Conservation (phyloP, 805 yeast genomes). For the Schizosaccharomyces cryophilus region DNA sequence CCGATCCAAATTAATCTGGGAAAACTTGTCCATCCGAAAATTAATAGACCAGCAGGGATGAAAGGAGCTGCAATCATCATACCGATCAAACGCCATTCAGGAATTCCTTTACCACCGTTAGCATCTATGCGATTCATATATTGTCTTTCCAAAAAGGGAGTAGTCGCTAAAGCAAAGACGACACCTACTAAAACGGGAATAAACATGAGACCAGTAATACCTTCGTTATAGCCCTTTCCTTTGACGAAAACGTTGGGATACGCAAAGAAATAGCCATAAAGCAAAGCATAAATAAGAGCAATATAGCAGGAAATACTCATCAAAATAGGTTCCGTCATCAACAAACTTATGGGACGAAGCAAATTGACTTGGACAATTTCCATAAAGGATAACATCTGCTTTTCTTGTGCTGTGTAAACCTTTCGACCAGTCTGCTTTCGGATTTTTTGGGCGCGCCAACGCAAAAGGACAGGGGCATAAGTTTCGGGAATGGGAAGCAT, state of each 20-base stretch:
- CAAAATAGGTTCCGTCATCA: constrained; percentile 65
- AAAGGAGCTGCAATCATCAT: constrained; percentile 24
- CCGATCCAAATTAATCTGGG: constrained; percentile 24
- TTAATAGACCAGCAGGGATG: constrained; percentile 27
- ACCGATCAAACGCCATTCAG: constrained; percentile 32
- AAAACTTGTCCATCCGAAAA: constrained; percentile 37
- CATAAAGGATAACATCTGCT: constrained; percentile 37
- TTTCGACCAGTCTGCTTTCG: constrained; percentile 67
- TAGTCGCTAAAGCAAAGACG: constrained; percentile 39
- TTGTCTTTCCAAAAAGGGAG: constrained; percentile 43
- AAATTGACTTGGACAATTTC: constrained; percentile 48
- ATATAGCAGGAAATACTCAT: constrained; percentile 67
- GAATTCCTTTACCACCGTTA: constrained; percentile 20
- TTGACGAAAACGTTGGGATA: constrained; percentile 71
- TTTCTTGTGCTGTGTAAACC: constrained; percentile 85
- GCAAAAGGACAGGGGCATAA: constrained; percentile 55
- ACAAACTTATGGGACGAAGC: constrained; percentile 43
- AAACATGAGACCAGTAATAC: constrained; percentile 61
- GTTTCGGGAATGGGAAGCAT: constrained; percentile 64
- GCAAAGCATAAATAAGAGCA: constrained; percentile 67
- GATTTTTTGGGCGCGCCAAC: constrained; percentile 38
- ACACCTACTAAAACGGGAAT: constrained; percentile 85
- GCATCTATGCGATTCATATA: constrained; percentile 25
- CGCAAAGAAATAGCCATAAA: constrained; percentile 86
- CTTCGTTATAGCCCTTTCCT: constrained; percentile 54